Base-by-base conservation (phyloP, 2,329 filamentous ascomycete genomes). In the Alternaria consortialis region DNA sequence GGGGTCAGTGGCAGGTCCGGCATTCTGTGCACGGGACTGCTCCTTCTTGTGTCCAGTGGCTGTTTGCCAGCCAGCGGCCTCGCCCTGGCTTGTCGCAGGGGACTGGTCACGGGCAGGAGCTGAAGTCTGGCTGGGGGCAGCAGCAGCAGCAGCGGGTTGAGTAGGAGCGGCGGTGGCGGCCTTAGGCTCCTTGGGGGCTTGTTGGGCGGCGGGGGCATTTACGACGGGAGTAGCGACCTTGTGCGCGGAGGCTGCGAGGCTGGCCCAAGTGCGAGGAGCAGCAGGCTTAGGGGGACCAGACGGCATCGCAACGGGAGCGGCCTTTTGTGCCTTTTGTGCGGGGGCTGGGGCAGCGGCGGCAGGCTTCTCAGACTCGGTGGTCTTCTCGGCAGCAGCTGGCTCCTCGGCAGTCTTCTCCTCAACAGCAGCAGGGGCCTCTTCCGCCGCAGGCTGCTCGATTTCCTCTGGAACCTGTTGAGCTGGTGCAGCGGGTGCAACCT, bases 51-150 rank as follows among this genome's bases (percentile, higher is more conserved):
- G 91, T 57, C 88, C 87, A 59, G 82, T 80, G 56, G 92, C 94
- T 50, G 91, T 94, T 80, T 97, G 94, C 95, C 95, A 99, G 74
- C 92, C 92, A 61, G 85, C 81, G 40, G 82, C 76, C 63, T 91
- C 84, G 68, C 87, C 84, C 85, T 88, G 76, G 63, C 76, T 74
- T 66, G 72, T 58, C 66, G 75, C 63, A 51, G 75, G 70, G 60
- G 78, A 79, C 47, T 76, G 71, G 56, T 78, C 74, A 60, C 74
- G 78, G 48, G 76, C 76, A 32, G 78, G 71, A 27, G 74, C 72
- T 15, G 77, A 65, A 7, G 69, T 61, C 57, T 77, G 70, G 37
- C 77, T 58, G 32, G 79, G 62, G n/a, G 73, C 48, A 29, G 73
- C 48, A 34, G 71, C 56, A 13, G 68, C 53, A 27, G 65, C 60